Percentiles rank a stretch among this genome's conserved stretches.
Conservation (phyloP, 2,329 filamentous ascomycete genomes). For the Pseudocercospora pini-densiflorae region DNA sequence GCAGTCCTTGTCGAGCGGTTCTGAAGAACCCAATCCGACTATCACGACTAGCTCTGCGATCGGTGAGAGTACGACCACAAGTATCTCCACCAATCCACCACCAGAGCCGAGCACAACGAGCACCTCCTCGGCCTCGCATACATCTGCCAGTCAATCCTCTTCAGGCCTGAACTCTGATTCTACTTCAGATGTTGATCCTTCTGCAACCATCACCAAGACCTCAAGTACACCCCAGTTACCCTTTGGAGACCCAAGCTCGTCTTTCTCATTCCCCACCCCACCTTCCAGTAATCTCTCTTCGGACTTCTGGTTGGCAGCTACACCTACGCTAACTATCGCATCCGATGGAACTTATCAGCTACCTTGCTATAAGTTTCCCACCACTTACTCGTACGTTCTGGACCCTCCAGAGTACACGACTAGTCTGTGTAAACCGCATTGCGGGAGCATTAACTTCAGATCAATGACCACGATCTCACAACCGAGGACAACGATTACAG, state of each 20-base stretch:
- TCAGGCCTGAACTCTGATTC: not conserved
- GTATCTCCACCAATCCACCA: not conserved
- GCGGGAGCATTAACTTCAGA: slow-evolving; percentile 16
- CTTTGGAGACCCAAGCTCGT: not conserved
- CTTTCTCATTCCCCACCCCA: not conserved
- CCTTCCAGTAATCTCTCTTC: not conserved
- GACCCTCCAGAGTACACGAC: slow-evolving; percentile 17
- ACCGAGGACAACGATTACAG: slow-evolving; percentile 11
- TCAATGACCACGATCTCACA: slow-evolving; percentile 10
- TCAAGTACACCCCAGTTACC: not conserved
- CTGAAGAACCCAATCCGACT: not conserved
- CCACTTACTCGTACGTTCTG: slow-evolving; percentile 6
- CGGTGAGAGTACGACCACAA: not conserved
- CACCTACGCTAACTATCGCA: slow-evolving; percentile 18
- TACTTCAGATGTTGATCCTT: not conserved
- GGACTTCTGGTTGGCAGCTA: slow-evolving; percentile 12
- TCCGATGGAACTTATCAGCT: slow-evolving; percentile 14
- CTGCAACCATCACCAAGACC: not conserved
- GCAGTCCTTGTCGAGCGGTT: not conserved
- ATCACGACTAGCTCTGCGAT: not conserved
- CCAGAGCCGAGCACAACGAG: not conserved
- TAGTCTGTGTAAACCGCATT: slow-evolving; percentile 17
- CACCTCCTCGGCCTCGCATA: not conserved
- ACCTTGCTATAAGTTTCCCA: slow-evolving; percentile 15
- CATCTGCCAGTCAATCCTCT: not conserved